Conservation (phyloP, 495 filamentous ascomycete species). For the Neurospora sp. region DNA sequence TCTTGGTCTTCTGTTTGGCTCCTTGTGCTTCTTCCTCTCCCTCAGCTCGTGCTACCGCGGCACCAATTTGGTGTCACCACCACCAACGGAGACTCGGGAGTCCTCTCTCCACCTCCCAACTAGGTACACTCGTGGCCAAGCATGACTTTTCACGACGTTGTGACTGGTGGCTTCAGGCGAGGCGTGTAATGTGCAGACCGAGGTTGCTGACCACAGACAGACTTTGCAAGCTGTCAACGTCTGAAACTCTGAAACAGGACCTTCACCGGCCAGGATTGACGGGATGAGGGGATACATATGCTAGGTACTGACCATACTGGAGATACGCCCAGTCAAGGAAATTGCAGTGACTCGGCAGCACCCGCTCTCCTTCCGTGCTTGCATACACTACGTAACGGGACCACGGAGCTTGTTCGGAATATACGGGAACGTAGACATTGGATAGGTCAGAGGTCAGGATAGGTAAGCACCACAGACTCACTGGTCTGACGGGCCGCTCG, state of each 20-base stretch:
- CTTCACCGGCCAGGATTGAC: neutral
- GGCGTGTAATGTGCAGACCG: neutral
- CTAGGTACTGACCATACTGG: neutral
- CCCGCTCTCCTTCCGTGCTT: neutral
- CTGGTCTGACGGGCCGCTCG: neutral
- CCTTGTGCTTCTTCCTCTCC: neutral
- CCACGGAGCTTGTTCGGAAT: neutral
- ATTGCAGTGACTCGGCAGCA: neutral
- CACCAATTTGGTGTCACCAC: neutral
- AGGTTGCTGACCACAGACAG: neutral
- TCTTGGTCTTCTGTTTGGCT: neutral
- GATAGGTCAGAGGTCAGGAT: neutral
- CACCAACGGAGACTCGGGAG: neutral
- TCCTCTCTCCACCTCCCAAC: neutral
- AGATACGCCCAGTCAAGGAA: neutral
- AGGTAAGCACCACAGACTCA: neutral
- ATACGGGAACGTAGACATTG: neutral
- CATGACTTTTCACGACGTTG: neutral
- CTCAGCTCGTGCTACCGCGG: neutral
- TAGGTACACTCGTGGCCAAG: neutral
- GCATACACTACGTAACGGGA: neutral
- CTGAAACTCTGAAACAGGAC: neutral
- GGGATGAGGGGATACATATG: neutral
- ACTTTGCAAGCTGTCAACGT: neutral
- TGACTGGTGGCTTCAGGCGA: neutral